Evolutionary conservation across 2,329 filamentous ascomycete genomes (phyloP).

Genomic region (Tolypocladium tundrense): DNA sequence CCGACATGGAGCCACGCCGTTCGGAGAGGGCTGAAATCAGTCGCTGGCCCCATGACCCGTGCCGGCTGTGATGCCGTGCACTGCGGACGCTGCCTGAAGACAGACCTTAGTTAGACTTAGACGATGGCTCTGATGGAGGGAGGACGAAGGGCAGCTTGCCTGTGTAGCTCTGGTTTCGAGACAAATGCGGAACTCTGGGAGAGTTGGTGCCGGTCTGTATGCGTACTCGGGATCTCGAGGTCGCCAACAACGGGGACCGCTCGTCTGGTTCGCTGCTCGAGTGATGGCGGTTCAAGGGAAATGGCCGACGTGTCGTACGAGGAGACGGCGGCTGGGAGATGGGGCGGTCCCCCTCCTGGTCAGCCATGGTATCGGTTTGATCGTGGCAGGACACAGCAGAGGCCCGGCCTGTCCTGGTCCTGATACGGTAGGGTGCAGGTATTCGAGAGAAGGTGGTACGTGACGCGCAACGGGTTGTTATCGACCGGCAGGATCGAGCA

Average conservation of each 20-base stretch:
- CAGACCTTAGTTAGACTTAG: not conserved
- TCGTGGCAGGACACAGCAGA: not conserved
- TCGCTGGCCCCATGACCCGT: constrained; percentile 49
- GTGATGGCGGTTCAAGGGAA: constrained; percentile 13
- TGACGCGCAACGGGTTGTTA: not conserved
- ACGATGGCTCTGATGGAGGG: not conserved
- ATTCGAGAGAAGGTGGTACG: not conserved
- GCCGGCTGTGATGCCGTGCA: constrained; percentile 43
- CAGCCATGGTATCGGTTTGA: constrained; percentile 16
- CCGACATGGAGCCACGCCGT: constrained; percentile 46
- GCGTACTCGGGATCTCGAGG: constrained; percentile 31
- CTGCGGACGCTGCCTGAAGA: constrained; percentile 25
- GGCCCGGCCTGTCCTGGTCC: not conserved
- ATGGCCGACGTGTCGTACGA: constrained; percentile 16
- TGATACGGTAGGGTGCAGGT: too few species aligned
- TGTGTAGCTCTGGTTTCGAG: constrained; percentile 32
- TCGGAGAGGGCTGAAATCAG: constrained; percentile 52
- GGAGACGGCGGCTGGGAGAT: constrained; percentile 24
- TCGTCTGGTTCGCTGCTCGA: constrained; percentile 28
- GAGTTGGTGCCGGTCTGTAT: constrained; percentile 23
- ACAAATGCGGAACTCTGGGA: constrained; percentile 16
- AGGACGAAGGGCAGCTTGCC: constrained; percentile 18
- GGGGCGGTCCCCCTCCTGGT: constrained; percentile 14
- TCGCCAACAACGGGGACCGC: constrained; percentile 30
- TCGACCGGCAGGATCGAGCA: not conserved